Evolutionary conservation across 2,329 filamentous ascomycete species (phyloP).

Genomic region (Aspergillus tubingensis): DNA sequence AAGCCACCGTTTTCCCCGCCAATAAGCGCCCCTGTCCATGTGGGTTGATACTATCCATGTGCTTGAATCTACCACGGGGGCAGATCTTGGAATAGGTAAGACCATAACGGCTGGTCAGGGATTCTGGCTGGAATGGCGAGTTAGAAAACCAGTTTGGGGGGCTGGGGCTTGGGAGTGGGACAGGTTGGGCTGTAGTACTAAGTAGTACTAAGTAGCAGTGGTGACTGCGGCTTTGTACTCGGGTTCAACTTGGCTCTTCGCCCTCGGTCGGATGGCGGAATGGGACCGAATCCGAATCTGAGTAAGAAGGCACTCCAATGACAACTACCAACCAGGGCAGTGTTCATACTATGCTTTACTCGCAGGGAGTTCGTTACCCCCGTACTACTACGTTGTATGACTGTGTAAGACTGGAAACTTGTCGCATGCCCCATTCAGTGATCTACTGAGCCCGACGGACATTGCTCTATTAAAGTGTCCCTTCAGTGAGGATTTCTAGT

Average conservation of each 20-base stretch:
- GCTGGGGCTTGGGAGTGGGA: neutral
- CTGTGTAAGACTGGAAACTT: too few relatives aligned
- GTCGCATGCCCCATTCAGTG: neutral
- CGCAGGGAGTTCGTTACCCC: neutral
- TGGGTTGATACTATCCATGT: constrained; percentile 1
- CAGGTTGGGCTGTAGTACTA: too few relatives aligned
- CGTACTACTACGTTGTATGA: neutral
- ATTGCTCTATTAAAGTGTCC: neutral
- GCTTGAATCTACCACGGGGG: neutral
- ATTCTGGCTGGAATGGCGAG: neutral
- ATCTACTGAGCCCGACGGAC: neutral
- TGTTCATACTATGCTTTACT: too few relatives aligned
- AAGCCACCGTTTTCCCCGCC: neutral
- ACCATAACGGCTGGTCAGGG: neutral
- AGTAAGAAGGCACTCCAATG: neutral
- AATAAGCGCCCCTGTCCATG: neutral
- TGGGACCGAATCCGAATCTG: neutral
- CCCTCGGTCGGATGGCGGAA: neutral
- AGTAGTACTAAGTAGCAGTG: too few relatives aligned
- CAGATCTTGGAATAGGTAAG: neutral
- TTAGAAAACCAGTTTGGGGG: neutral
- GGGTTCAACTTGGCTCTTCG: neutral
- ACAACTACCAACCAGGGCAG: neutral
- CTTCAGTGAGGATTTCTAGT: neutral
- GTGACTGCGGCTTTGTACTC: neutral